Percentiles rank a stretch among this genome's conserved stretches.
phyloP scores from a whole-genome alignment of 768 basidiomycete genomes.

The Hysterangium stoloniferum region DNA sequence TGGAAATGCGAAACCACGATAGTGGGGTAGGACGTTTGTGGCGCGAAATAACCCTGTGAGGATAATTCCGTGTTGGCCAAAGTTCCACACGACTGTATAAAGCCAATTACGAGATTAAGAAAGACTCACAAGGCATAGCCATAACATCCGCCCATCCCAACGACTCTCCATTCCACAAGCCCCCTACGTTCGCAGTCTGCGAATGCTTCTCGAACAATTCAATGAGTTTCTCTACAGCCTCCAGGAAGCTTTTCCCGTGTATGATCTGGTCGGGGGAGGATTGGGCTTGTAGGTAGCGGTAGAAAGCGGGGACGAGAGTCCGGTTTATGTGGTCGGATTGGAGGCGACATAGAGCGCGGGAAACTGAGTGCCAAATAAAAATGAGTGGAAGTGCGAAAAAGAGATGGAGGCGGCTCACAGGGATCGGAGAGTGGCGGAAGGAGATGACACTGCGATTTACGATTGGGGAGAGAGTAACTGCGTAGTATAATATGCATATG shows the following conservation, averaged over 20 bases:
- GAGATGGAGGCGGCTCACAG: slow-evolving; percentile 35
- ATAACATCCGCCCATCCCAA: slow-evolving; percentile 61
- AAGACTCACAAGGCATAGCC: slow-evolving; percentile 57
- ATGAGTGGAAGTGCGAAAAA: neutral
- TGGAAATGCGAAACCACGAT: slow-evolving; percentile 52
- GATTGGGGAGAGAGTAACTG: neutral
- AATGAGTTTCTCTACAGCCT: slow-evolving; percentile 44
- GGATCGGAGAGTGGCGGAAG: slow-evolving; percentile 51
- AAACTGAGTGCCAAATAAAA: slow-evolving; percentile 35
- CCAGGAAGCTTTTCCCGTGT: slow-evolving; percentile 42
- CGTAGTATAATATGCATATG: neutral
- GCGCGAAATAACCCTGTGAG: slow-evolving; percentile 65
- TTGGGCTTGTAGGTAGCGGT: slow-evolving; percentile 68
- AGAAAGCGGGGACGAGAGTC: slow-evolving; percentile 59
- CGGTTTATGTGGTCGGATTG: slow-evolving; percentile 65
- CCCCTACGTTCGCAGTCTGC: slow-evolving; percentile 38
- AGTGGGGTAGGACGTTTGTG: slow-evolving; percentile 53
- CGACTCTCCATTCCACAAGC: slow-evolving; percentile 47
- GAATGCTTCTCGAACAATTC: slow-evolving; percentile 37
- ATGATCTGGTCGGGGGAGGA: slow-evolving; percentile 41
- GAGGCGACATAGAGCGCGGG: slow-evolving; percentile 57
- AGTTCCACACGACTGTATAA: neutral
- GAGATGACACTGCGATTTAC: slow-evolving; percentile 33
- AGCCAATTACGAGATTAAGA: neutral
- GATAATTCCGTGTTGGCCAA: slow-evolving; percentile 21